Conservation (phyloP, 306 rosid genomes). For the Quercus cerris region DNA sequence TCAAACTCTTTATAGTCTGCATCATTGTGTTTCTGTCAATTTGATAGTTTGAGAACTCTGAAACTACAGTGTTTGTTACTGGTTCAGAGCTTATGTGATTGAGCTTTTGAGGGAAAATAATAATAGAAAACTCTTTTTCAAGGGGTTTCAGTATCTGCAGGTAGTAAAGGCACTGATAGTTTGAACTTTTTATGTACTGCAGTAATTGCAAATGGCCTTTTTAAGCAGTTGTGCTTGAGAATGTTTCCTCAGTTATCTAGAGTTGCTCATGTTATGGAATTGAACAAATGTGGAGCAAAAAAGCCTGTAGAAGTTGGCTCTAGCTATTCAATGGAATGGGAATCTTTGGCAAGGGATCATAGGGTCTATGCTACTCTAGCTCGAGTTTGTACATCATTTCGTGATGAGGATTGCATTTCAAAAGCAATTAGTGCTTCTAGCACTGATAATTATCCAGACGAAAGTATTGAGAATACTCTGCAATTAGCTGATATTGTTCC, state of each 20-base stretch:
- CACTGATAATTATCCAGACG: conserved; percentile 81
- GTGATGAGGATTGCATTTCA: conserved; percentile 42
- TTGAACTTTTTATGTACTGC: conserved; percentile 37
- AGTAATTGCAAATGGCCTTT: conserved; percentile 69
- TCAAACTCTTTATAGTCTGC: neutral
- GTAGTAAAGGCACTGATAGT: conserved; percentile 4
- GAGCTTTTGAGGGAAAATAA: neutral
- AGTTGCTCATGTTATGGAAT: conserved; percentile 51
- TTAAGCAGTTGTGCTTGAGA: conserved; percentile 79
- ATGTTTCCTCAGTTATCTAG: conserved; percentile 73
- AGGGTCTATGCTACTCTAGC: conserved; percentile 56
- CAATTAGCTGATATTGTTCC: conserved; percentile 26
- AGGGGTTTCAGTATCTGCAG: neutral
- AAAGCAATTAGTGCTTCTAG: conserved; percentile 75
- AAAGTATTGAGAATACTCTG: conserved; percentile 75
- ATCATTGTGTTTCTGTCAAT: neutral
- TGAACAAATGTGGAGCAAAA: conserved; percentile 32
- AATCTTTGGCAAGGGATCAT: conserved; percentile 57
- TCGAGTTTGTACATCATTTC: conserved; percentile 28
- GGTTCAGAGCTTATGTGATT: neutral
- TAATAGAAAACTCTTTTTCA: neutral
- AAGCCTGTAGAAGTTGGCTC: conserved; percentile 54
- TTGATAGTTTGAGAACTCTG: neutral
- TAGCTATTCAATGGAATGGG: conserved; percentile 54
- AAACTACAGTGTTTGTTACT: neutral